Evolutionary conservation across 164 flowering plant genomes (phyloP).

Genomic region (Vitis cinerea): DNA sequence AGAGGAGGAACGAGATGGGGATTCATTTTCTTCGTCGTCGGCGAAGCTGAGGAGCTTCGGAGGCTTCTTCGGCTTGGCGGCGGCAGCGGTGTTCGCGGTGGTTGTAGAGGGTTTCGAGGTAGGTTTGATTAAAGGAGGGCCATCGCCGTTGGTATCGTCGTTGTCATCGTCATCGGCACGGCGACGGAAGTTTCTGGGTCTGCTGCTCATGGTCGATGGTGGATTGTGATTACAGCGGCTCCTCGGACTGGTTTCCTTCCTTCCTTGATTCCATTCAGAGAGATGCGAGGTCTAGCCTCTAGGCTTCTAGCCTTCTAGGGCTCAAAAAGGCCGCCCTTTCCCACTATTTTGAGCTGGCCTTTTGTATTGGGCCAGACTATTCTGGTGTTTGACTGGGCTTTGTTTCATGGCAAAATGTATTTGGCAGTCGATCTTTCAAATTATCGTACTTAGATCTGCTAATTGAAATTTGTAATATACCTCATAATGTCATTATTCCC

Average conservation of each 20-base stretch:
- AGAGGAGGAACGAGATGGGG: constrained; percentile 36
- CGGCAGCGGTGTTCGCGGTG: constrained; percentile 10
- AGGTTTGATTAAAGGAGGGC: constrained; percentile 9
- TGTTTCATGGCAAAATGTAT: too few species aligned
- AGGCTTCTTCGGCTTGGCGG: constrained; percentile 37
- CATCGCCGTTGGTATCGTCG: constrained; percentile 5
- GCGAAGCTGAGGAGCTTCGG: constrained; percentile 83
- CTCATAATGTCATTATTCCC: too few species aligned
- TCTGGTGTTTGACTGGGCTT: too few species aligned
- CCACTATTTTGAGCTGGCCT: too few species aligned
- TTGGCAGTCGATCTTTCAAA: too few species aligned
- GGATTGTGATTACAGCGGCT: not conserved
- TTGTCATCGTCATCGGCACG: constrained; percentile 36
- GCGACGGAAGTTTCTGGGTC: constrained; percentile 54
- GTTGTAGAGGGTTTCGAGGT: constrained; percentile 18
- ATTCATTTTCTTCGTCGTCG: constrained; percentile 65
- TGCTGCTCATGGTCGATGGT: constrained; percentile 32
- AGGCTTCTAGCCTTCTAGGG: too few species aligned
- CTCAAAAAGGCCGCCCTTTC: too few species aligned
- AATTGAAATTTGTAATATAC: too few species aligned
- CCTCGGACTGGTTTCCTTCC: too few species aligned
- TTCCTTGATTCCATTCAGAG: too few species aligned
- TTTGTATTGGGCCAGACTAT: too few species aligned
- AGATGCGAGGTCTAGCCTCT: not conserved
- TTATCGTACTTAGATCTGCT: too few species aligned